Evolutionary conservation across 768 basidiomycete genomes (phyloP).

Genomic region (Pleurotus sapidus): DNA sequence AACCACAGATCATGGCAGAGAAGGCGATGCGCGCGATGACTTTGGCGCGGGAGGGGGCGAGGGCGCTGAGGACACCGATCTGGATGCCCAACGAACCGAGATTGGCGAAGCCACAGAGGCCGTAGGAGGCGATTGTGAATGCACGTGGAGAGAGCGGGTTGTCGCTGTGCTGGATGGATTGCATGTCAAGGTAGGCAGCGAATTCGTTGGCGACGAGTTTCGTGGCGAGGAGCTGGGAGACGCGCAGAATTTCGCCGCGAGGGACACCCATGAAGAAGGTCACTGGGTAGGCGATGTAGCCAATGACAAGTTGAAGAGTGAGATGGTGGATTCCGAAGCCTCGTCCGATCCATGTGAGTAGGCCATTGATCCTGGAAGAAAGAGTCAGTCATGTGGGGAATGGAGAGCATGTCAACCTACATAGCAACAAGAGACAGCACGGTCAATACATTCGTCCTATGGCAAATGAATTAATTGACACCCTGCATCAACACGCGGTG

Average conservation of each 20-base stretch:
- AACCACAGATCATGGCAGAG: conserved; percentile 72
- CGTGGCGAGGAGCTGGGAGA: conserved; percentile 78
- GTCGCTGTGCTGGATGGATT: conserved; percentile 38
- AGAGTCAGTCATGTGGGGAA: background rate
- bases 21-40: conserved; percentile 67
- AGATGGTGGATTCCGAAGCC: conserved; percentile 82
- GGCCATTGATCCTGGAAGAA: conserved; percentile 61
- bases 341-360: conserved; percentile 85
- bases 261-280: conserved; percentile 80
- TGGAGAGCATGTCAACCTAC: conserved; percentile 22
- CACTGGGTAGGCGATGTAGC: conserved; percentile 87
- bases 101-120: conserved; percentile 91
- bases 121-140: conserved; percentile 82
- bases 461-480: background rate
- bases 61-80: conserved; percentile 68
- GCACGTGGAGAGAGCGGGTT: conserved; percentile 68
- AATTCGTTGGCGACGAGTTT: conserved; percentile 91
- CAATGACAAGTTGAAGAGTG: conserved; percentile 80
- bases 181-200: conserved; percentile 65
- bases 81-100: conserved; percentile 85
- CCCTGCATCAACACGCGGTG: background rate
- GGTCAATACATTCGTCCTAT: conserved; percentile 79
- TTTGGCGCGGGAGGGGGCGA: conserved; percentile 67
- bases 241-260: conserved; percentile 73
- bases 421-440: conserved; percentile 77